These are phyloP conservation scores for Ophiostoma sp. DNA, from an alignment of 2,329 filamentous ascomycete genomes.

Conservation along the genomic window DNA sequence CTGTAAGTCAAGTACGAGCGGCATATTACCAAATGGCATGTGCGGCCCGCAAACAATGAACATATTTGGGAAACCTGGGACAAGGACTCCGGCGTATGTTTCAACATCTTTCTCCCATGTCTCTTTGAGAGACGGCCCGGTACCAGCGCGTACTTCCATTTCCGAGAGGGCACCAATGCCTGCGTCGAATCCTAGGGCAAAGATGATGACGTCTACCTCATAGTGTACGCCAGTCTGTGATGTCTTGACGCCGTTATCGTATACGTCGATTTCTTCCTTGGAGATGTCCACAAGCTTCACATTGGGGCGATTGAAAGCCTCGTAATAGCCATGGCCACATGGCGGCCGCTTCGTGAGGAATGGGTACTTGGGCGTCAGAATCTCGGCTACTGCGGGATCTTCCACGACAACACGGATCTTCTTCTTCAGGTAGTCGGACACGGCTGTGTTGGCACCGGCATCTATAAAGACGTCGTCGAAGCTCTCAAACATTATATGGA, in stretches of 20 bases:
- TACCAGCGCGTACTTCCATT: slow-evolving; percentile 31
- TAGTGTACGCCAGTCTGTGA: slow-evolving; percentile 33
- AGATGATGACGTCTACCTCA: slow-evolving; percentile 37
- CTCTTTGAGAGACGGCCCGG: slow-evolving; percentile 30
- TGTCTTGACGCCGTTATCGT: slow-evolving; percentile 36
- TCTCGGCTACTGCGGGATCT: slow-evolving; percentile 35
- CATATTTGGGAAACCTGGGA: slow-evolving; percentile 25
- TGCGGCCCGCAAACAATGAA: slow-evolving; percentile 25
- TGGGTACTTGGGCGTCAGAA: slow-evolving; percentile 38
- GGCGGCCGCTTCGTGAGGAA: slow-evolving; percentile 43
- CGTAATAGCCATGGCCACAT: slow-evolving; percentile 45
- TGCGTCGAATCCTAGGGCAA: slow-evolving; percentile 35
- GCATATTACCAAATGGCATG: slow-evolving; percentile 20
- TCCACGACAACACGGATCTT: slow-evolving; percentile 36
- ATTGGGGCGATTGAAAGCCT: slow-evolving; percentile 42
- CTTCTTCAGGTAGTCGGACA: slow-evolving; percentile 31
- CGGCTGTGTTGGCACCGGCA: slow-evolving; percentile 30
- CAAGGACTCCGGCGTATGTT: slow-evolving; percentile 29
- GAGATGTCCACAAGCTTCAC: slow-evolving; percentile 45
- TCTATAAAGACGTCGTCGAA: slow-evolving; percentile 31
- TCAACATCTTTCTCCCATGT: slow-evolving; percentile 31
- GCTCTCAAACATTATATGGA: slow-evolving; percentile 20
- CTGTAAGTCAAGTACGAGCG: slow-evolving; percentile 21
- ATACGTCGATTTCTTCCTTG: slow-evolving; percentile 39
- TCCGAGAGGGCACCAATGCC: slow-evolving; percentile 33